These are phyloP conservation scores for Microsporum ferrugineum DNA, from an alignment of 2,329 filamentous ascomycete genomes.

Conservation along the genomic window DNA sequence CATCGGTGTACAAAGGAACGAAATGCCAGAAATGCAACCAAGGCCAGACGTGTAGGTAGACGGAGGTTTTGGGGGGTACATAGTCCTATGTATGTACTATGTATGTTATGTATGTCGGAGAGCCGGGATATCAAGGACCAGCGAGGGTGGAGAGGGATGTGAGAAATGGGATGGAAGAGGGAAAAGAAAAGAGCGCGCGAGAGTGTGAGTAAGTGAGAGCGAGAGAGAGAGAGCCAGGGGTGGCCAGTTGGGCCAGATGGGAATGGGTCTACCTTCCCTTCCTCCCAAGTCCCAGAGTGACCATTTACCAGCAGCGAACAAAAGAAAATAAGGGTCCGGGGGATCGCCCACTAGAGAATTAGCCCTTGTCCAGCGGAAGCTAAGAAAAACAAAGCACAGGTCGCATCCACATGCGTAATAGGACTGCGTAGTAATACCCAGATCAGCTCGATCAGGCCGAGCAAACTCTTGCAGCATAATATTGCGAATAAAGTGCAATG, in stretches of 20 bases:
- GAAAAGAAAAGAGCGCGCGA: too few species aligned
- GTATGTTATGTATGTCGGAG: constrained; percentile 1
- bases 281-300: background rate
- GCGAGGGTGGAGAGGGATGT: background rate
- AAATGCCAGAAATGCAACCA: background rate
- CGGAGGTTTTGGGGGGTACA: background rate
- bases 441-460: background rate
- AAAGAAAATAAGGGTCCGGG: constrained; percentile 5
- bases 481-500: background rate
- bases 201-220: too few species aligned
- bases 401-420: background rate
- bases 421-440: background rate
- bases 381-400: constrained; percentile 12
- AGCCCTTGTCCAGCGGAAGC: constrained; percentile 12
- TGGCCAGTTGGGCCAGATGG: constrained; percentile 2
- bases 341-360: constrained; percentile 11
- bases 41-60: background rate
- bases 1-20: constrained; percentile 2
- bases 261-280: background rate
- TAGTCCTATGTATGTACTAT: background rate
- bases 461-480: background rate
- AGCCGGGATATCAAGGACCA: constrained; percentile 5
- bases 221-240: background rate
- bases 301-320: constrained; percentile 1
- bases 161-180: background rate